A percentile compares a stretch with the other conserved stretches of the same genome.
phyloP scores from a whole-genome alignment of 1,284 basidiomycete species.

The Afroboletus lepidellus region DNA sequence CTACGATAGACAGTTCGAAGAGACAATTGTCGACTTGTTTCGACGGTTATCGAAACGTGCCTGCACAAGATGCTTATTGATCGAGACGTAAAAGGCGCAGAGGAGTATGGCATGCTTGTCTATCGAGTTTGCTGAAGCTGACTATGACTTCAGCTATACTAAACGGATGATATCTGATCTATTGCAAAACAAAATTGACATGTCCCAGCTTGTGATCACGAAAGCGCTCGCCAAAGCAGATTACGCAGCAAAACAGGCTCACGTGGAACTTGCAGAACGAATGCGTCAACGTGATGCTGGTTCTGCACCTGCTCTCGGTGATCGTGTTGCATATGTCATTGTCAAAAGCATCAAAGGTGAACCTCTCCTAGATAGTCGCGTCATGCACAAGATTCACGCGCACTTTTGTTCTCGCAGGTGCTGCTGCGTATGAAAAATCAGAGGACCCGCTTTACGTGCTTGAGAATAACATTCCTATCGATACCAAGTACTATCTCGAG shows the following conservation, averaged over 20 bases:
- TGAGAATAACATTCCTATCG: constrained; percentile 95
- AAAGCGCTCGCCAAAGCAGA: constrained; percentile 91
- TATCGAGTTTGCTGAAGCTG: constrained; percentile 9
- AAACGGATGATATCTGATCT: constrained; percentile 92
- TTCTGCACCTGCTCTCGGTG: constrained; percentile 89
- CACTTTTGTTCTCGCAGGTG: constrained; percentile 49
- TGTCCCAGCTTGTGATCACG: constrained; percentile 97
- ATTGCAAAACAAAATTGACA: constrained; percentile 93
- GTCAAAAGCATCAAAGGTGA: constrained; percentile 94
- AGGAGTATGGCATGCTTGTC: constrained; percentile 58
- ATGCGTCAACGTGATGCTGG: constrained; percentile 95
- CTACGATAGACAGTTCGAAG: constrained; percentile 83
- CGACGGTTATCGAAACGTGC: constrained; percentile 95
- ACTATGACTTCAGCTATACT: constrained; percentile 64
- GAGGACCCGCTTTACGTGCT: constrained; percentile 95
- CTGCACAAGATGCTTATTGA: constrained; percentile 96
- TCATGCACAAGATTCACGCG: not conserved
- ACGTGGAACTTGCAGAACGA: constrained; percentile 89
- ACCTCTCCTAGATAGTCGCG: constrained; percentile 2
- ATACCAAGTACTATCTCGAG: constrained; percentile 95
- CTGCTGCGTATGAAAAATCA: constrained; percentile 97
- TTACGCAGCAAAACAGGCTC: constrained; percentile 90
- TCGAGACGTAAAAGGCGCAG: constrained; percentile 87
- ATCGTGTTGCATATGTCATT: constrained; percentile 97
- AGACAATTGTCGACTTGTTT: constrained; percentile 94